Base-by-base conservation (phyloP, 2,329 filamentous ascomycete genomes). In the Cladosporium sp. region DNA sequence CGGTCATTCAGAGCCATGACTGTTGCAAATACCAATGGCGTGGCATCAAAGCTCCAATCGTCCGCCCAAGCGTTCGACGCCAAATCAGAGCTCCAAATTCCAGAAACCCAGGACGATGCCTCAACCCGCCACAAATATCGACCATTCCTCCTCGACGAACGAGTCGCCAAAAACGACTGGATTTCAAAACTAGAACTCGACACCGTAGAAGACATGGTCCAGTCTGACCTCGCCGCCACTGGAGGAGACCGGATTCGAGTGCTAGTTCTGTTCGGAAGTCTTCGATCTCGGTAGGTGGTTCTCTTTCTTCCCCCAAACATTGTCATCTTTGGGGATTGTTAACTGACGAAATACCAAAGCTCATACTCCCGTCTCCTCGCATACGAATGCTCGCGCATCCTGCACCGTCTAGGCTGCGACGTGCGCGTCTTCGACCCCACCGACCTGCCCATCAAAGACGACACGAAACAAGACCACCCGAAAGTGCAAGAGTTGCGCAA, bases 361-460 rank as follows among this genome's bases (percentile, higher is more conserved):
- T 86, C 83, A 1, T 86, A 81, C 59, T 84, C 81, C 0, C 69
- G 73, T 4, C 71, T 86, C 0, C 69, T 85, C 2, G 81, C 83
- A 1, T 80, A 71, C 34, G 83, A 86, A 65, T 77, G 75, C 5
- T 72, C 72, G 2, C 71, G 83, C 0, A 82, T 86, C 38, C 75
- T 86, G 2, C 79, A 76, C 62, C 77, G 82, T 3, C 74, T 86
- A 0, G 83, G 83, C 19, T 85, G 82, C 60, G 83, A 86, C 56
- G 83, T 86, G 2, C 78, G 83, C 4, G 70, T 86, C 1, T 86
- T 76, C 61, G 68, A 86, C 52, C 83, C 83, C 0, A 64, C 68
- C 1, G 76, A 73, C 1, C 67, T 86, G 0, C 83, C 83, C 0
- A 70, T 84, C n/a, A 84, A 84, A 56, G 83, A 86, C 57, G 80